Evolutionary conservation across 164 flowering plant genomes (phyloP), one percentile per base, ranked within the genome.

Genomic region (Berberis thunbergii): DNA sequence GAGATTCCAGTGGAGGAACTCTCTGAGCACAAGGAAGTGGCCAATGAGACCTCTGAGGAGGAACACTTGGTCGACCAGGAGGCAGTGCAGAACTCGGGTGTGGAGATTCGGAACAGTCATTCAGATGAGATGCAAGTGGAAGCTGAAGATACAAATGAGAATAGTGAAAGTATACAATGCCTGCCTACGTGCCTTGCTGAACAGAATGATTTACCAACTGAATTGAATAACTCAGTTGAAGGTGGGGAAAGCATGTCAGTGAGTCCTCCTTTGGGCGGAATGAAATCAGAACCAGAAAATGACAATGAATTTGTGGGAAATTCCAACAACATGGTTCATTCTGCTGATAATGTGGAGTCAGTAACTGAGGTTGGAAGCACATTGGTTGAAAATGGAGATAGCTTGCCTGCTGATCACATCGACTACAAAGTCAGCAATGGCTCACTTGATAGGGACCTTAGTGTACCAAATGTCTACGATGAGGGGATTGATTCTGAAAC

Each of bases 111-210:
- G 63, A 1, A 5, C 45, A 49, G 43, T 43, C 58, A 44, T 43
- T 57, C 43, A 59, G 54, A 64, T 44, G 53, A 57, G 59, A 10
- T 42, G 43, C 59, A 46, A 45, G 43, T 61, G 57, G 66, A 65
- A 43, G 41, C 11, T 3, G 62, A 62, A 26, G 50, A 67, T 50
- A 26, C 43, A n/a, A 52, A 44, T 58, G 63, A 6, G 46, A 42
- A 48, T 41, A 43, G 7, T 46, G 61, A 7, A 41, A 67, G 8
- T 11, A 42, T 52, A 55, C 54, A 54, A 55, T 54, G 65, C 41
- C 43, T 54, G 41, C 57, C 63, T 10, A 6, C 13, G 49, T 48
- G 4, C 9, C 59, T 64, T 45, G 58, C n/a, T 43, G 44, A 62
- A 49, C 41, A 12, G 46, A 12, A 7, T n/a, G 39, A 43, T 49